Conservation (phyloP, 805 yeast species). For the Maudiozyma bulderi region DNA sequence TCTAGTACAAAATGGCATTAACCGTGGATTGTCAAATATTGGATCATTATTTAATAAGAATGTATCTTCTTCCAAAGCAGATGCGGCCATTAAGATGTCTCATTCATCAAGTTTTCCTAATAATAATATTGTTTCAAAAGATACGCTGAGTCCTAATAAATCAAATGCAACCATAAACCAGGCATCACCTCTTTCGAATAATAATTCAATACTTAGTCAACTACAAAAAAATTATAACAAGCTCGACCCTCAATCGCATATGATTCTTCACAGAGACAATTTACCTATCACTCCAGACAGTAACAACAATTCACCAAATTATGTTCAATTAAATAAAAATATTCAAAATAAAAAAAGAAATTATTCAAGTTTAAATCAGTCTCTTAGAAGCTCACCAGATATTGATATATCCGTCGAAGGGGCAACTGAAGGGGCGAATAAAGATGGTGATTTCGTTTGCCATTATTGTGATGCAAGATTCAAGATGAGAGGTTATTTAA, state of each 20-base stretch:
- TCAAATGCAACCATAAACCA: neutral
- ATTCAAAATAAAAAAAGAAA: slow-evolving; percentile 1
- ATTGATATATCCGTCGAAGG: neutral
- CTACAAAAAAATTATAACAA: neutral
- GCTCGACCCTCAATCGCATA: neutral
- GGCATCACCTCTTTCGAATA: neutral
- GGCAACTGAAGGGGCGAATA: slow-evolving; percentile 1
- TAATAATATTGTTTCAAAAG: neutral
- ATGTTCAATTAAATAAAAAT: slow-evolving; percentile 4
- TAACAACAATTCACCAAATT: slow-evolving; percentile 10
- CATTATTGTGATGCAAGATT: slow-evolving; percentile 71
- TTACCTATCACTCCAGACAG: slow-evolving; percentile 19
- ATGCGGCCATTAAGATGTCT: neutral
- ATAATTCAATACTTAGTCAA: neutral
- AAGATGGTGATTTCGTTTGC: slow-evolving; percentile 39
- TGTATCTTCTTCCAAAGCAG: neutral
- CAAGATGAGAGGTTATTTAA: slow-evolving; percentile 77
- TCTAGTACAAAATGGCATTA: neutral
- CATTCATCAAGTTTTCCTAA: neutral
- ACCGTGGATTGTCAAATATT: neutral
- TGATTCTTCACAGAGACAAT: neutral
- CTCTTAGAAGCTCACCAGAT: neutral
- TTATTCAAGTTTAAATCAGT: neutral
- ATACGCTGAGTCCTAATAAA: neutral
- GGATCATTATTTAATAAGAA: neutral